Evolutionary conservation across 2,329 filamentous ascomycete species (phyloP), one percentile per base, ranked within the genome.

Genomic region (Hirsutella thompsonii): DNA sequence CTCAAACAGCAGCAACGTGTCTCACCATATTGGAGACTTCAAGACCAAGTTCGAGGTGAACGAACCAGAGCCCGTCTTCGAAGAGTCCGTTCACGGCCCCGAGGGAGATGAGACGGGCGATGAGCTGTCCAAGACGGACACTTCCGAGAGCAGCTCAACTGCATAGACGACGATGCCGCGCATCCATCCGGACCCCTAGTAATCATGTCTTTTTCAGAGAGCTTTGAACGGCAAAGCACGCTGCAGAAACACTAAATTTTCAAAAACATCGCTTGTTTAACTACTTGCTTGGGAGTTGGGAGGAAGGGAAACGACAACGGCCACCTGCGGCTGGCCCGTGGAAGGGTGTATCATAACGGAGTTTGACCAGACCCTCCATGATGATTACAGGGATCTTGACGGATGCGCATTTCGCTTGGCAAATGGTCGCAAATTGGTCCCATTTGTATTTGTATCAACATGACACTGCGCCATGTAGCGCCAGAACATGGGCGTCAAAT

Each of bases 31-130:
- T 52, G 73, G 76, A 45, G 78, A 89, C 59, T 86, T 94, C 69
- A 93, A 92, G 74, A 94, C 89, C 64, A 98, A 98, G 69, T 96
- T 95, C 60, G 92, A 98, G 64, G 71, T 84, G 52, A 74, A 87
- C 58, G 92, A 96, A 53, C 72, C 77, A 16, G 90, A 96, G 55
- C 89, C 88, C 33, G 84, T 94, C 55, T 94, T 94, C 51, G 88
- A 96, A 61, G 89, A 95, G 64, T 74, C 76, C 41, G 47, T 92
- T 44, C 86, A 93, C 55, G 87, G 85, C 23, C 72, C 80, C 16
- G 54, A 63, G 11, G 28, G 16, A 39, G 66, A 67, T 21, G 74
- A 76, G 39, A 68, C 76, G 39, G 55, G 48, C 42, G 72, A 81
- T 46, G 60, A 71, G 44, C 64, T 73, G 44, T 67, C 61, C 54